phyloP scores from a whole-genome alignment of 805 yeast genomes.

The Saccharomycopsis javanensis region DNA sequence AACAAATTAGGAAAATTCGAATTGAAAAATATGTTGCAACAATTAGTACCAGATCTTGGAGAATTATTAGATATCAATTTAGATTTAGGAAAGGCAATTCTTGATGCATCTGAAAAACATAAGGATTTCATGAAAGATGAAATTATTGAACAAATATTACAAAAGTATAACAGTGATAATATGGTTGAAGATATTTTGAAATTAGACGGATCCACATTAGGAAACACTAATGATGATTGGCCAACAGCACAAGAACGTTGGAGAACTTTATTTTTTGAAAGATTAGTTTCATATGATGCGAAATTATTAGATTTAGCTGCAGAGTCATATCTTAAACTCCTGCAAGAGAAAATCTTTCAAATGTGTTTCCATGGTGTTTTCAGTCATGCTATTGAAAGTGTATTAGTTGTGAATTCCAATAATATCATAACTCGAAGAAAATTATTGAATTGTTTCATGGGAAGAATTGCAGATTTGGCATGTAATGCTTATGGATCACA shows the following conservation, averaged over 20 bases:
- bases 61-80: conserved; percentile 55
- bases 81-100: conserved; percentile 56
- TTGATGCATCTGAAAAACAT: conserved; percentile 54
- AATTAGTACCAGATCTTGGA: conserved; percentile 56
- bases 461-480: conserved; percentile 49
- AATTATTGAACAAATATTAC: conserved; percentile 41
- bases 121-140: conserved; percentile 51
- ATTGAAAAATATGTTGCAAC: conserved; percentile 51
- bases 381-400: conserved; percentile 75
- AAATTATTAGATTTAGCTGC: conserved; percentile 48
- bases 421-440: conserved; percentile 51
- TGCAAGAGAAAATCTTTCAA: conserved; percentile 50
- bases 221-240: conserved; percentile 81
- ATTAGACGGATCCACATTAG: conserved; percentile 61
- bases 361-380: conserved; percentile 87
- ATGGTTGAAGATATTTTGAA: conserved; percentile 55
- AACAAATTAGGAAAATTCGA: conserved; percentile 54
- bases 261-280: conserved; percentile 64
- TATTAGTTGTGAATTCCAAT: conserved; percentile 41
- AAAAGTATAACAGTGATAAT: conserved; percentile 29
- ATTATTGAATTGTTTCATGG: conserved; percentile 54
- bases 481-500: conserved; percentile 90
- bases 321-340: conserved; percentile 50
- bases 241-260: conserved; percentile 86
- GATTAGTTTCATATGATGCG: conserved; percentile 58